Conservation (phyloP, 2,329 filamentous ascomycete species). For the Beauveria scarabaeidicola region DNA sequence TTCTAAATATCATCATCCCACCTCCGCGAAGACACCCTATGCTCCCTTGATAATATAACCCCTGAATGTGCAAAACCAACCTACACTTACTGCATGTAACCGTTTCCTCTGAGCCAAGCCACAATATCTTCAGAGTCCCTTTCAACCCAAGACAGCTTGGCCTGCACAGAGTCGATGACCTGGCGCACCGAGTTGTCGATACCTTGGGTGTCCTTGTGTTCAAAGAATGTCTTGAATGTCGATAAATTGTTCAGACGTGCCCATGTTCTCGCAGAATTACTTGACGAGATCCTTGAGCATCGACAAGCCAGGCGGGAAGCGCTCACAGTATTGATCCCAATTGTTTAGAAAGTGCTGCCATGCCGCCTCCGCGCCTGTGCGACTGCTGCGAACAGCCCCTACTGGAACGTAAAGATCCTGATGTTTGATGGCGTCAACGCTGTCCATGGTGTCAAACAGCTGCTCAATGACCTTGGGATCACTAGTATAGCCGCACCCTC, state of each 20-base stretch:
- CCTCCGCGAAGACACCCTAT: not conserved
- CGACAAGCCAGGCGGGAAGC: conserved; percentile 72
- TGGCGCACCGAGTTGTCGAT: conserved; percentile 88
- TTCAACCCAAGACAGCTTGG: conserved; percentile 74
- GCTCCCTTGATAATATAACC: not conserved
- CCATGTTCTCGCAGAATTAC: conserved; percentile 76
- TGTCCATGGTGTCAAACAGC: conserved; percentile 66
- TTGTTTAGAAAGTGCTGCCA: conserved; percentile 79
- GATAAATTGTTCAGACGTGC: conserved; percentile 67
- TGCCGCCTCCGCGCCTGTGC: conserved; percentile 68
- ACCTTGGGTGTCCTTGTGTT: conserved; percentile 68
- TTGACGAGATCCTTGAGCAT: conserved; percentile 81
- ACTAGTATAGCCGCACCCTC: conserved; percentile 69
- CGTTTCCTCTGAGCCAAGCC: conserved; percentile 38
- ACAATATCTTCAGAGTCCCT: conserved; percentile 67
- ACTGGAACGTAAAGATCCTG: conserved; percentile 93
- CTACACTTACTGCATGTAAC: conserved; percentile 18
- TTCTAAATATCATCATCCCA: not conserved
- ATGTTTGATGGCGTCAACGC: conserved; percentile 71
- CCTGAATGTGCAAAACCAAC: not conserved
- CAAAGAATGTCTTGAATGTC: conserved; percentile 74
- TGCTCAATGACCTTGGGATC: conserved; percentile 72
- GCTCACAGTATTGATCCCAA: conserved; percentile 64
- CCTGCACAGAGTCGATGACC: conserved; percentile 73
- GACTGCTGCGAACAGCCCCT: conserved; percentile 66